Evolutionary conservation across 192 early-diverging fungal genomes (phyloP), one percentile per base, ranked within the genome.

Genomic region (Podila verticillata): DNA sequence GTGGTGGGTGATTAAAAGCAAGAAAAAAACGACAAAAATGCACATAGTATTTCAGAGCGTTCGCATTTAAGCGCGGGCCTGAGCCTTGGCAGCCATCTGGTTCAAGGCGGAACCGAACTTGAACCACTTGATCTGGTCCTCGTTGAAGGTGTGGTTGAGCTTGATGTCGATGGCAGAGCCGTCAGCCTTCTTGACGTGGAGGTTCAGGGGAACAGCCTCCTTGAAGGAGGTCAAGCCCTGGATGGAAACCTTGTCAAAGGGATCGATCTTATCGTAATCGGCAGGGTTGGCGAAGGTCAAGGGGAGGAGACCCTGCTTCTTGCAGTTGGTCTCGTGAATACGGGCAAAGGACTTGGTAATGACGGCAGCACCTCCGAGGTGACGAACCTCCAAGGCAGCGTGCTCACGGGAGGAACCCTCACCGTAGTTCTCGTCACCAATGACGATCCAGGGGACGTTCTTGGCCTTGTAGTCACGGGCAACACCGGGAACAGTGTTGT

Each of bases 301-400:
- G 44, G 98, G 98, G 69, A 99, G 89, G 64, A 99, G 89, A 78
- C 98, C 98, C 87, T 99, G 98, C 91, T 99, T 99, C 93, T 99
- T 99, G 69, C 98, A 91, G 90, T 99, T 99, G 82, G 98, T 99
- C 89, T 99, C 96, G 89, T 99, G 98, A 86, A 99, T 99, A 84
- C 98, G 95, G 61, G 98, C 98, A 86, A 99, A 99, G 61, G 93
- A 95, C 88, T 96, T 95, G 85, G 94, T 93, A 81, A 99, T 94
- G 74, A 99, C 93, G 22, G 96, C 96, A 59, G 88, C 90, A 83
- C 98, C 96, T 62, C 95, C 95, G 54, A 99, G 89, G 90, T 97
- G 95, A 83, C 98, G 93, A 60, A 96, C 95, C 79, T 98, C 96
- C 75, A 99, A 89, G 66, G 98, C 98, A 61, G 98, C 98, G 83